Conservation (phyloP, 768 basidiomycete genomes). For the Pisolithus sp. region DNA sequence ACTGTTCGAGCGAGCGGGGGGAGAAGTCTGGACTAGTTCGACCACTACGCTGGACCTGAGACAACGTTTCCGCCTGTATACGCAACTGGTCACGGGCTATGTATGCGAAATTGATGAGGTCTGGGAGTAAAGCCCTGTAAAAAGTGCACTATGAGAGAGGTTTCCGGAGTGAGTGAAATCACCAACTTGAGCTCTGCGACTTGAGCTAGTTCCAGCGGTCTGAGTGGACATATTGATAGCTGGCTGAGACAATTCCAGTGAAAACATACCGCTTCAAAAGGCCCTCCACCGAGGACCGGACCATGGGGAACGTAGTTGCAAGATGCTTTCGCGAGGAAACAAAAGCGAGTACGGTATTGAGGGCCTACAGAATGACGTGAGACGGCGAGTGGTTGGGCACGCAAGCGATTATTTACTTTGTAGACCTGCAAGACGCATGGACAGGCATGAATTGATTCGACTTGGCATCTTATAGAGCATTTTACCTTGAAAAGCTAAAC, state of each 20-base stretch:
- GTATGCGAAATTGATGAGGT: conserved; percentile 77
- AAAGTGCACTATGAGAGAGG: not conserved
- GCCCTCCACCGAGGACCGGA: conserved; percentile 74
- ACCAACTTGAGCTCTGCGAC: conserved; percentile 80
- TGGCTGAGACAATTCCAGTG: not conserved
- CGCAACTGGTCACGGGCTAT: conserved; percentile 58
- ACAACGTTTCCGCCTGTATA: conserved; percentile 37
- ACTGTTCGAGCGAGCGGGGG: conserved; percentile 12
- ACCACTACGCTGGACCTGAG: conserved; percentile 17
- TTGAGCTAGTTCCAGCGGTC: conserved; percentile 69
- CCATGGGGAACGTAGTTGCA: conserved; percentile 69
- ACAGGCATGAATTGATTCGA: not conserved
- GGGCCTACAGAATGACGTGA: conserved; percentile 42
- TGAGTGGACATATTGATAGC: conserved; percentile 22
- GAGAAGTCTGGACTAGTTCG: conserved; percentile 39
- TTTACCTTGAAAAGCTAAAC: conserved; percentile 50
- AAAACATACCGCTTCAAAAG: conserved; percentile 61
- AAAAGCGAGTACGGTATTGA: conserved; percentile 87
- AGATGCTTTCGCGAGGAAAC: conserved; percentile 75
- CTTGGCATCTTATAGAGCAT: too few species aligned
- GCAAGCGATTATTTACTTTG: conserved; percentile 28
- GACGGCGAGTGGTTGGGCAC: not conserved
- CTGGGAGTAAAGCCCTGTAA: conserved; percentile 70
- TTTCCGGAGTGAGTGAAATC: not conserved
- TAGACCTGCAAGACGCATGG: conserved; percentile 30